These are phyloP conservation scores for Asterochloris erici DNA, from an alignment of 139 green algal genomes.

Conservation along the genomic window DNA sequence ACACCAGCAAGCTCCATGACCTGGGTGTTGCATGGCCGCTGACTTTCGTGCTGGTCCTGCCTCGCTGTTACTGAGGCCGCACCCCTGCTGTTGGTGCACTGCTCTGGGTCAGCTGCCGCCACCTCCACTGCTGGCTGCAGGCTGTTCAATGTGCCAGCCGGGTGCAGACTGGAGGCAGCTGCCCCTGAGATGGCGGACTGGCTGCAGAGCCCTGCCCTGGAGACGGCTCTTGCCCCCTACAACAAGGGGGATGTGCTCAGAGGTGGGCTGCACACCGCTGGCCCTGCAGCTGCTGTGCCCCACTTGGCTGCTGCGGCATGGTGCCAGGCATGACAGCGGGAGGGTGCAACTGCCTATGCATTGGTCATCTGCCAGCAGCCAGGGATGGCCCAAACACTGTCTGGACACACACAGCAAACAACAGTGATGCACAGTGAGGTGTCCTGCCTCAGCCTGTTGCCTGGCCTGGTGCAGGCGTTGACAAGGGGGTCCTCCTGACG, in stretches of 20 bases:
- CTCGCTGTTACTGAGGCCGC: not conserved
- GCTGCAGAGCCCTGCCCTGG: slow-evolving; percentile 1
- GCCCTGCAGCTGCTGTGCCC: no score
- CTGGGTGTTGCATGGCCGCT: no score
- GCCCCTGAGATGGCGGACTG: not conserved
- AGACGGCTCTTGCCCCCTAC: not conserved
- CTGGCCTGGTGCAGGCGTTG: not conserved
- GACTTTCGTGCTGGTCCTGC: no score
- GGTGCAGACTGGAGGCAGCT: slow-evolving; percentile 2
- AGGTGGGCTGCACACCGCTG: not conserved
- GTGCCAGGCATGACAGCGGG: no score
- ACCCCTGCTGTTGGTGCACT: not conserved
- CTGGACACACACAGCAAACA: no score
- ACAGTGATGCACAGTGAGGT: no score
- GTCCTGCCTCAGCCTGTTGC: not conserved
- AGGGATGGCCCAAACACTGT: no score
- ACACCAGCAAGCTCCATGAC: no score
- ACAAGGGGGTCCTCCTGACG: slow-evolving; percentile 30
- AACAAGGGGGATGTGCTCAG: slow-evolving; percentile 9
- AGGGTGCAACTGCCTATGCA: no score
- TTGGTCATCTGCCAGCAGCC: no score
- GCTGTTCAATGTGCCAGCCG: slow-evolving; percentile 13
- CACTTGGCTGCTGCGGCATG: no score
- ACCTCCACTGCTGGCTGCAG: not conserved
- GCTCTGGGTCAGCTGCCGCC: not conserved